These are phyloP conservation scores for Yamadazyma sp. DNA, from an alignment of 1,139 yeast genomes.

Conservation along the genomic window DNA sequence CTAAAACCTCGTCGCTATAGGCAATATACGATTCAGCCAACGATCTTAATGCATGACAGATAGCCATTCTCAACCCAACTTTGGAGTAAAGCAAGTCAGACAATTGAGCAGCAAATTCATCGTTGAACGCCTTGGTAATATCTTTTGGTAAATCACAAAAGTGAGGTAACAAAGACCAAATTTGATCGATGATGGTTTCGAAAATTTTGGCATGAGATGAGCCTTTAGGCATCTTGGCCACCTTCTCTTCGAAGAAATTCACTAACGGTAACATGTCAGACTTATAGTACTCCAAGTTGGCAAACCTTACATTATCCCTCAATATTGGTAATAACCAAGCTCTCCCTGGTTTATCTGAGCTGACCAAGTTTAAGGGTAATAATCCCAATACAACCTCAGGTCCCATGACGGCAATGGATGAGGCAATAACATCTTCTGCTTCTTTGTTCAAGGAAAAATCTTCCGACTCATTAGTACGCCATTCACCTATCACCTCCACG, in stretches of 20 bases:
- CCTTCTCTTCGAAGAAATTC: conserved; percentile 54
- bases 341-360: conserved; percentile 60
- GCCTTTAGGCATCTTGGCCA: conserved; percentile 46
- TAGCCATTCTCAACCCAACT: conserved; percentile 70
- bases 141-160: conserved; percentile 89
- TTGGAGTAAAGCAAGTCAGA: conserved; percentile 74
- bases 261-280: conserved; percentile 66
- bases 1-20: conserved; percentile 59
- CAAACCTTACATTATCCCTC: conserved; percentile 79
- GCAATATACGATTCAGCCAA: conserved; percentile 76
- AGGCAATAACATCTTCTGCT: conserved; percentile 77
- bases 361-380: conserved; percentile 73
- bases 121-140: conserved; percentile 60
- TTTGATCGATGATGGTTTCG: conserved; percentile 81
- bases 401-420: conserved; percentile 78
- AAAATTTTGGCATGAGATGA: conserved; percentile 74
- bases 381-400: conserved; percentile 76
- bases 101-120: conserved; percentile 73
- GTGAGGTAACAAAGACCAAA: conserved; percentile 88
- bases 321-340: conserved; percentile 95
- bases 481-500: conserved; percentile 74
- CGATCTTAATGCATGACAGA: conserved; percentile 78
- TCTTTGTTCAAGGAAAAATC: conserved; percentile 72
- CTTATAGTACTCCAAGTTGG: conserved; percentile 65
- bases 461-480: conserved; percentile 78